These are phyloP conservation scores for Penicillium simplicissimum DNA, from an alignment of 495 filamentous ascomycete genomes.

Conservation along the genomic window DNA sequence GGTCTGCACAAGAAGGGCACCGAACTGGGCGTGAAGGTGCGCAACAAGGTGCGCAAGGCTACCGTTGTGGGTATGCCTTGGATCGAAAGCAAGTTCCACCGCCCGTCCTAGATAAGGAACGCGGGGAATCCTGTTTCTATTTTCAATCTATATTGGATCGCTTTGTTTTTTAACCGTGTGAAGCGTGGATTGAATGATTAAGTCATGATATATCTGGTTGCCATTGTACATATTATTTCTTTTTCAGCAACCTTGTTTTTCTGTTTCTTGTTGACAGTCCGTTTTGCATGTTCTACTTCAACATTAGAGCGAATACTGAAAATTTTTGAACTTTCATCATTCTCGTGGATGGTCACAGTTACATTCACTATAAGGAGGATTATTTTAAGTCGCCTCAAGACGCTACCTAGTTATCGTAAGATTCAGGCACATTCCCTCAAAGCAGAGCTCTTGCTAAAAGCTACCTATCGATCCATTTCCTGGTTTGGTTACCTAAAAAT, in stretches of 20 bases:
- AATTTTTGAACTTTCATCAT: not conserved
- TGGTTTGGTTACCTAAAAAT: no score
- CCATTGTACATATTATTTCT: conserved; percentile 22
- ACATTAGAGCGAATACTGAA: conserved; percentile 10
- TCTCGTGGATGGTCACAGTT: no score
- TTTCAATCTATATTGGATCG: not conserved
- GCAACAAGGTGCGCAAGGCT: conserved; percentile 79
- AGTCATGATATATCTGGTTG: conserved; percentile 12
- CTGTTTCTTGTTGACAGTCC: not conserved
- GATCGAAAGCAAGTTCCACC: conserved; percentile 76
- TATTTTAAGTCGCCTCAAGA: not conserved
- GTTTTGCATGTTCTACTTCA: conserved; percentile 17
- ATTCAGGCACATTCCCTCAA: no score
- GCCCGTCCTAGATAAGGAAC: conserved; percentile 24
- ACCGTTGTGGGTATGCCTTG: conserved; percentile 93
- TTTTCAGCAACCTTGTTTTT: conserved; percentile 14
- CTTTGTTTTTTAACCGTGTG: not conserved
- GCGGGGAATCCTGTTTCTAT: not conserved
- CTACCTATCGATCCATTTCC: no score
- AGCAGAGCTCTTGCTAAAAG: no score
- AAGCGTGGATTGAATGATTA: not conserved
- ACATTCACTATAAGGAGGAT: no score
- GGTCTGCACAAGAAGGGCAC: conserved; percentile 86
- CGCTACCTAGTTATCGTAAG: not conserved
- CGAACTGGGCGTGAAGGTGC: conserved; percentile 74